phyloP scores from a whole-genome alignment of 148 eudicot genomes.

The Dianthus caryophyllus region DNA sequence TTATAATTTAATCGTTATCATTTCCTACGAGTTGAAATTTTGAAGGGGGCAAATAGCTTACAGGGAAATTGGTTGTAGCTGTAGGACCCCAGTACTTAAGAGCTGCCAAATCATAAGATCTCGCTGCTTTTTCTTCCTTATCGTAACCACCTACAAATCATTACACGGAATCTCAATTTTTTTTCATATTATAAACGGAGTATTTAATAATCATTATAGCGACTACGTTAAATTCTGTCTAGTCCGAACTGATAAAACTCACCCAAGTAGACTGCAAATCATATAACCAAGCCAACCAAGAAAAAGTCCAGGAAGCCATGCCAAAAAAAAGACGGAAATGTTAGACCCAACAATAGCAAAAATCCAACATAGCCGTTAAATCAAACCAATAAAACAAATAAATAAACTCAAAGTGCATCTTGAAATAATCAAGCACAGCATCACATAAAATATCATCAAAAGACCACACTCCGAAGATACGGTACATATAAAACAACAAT shows the following conservation, averaged over 20 bases:
- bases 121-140: constrained; percentile 97
- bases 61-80: constrained; percentile 97
- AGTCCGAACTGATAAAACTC: constrained; percentile 18
- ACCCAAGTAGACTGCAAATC: constrained; percentile 77
- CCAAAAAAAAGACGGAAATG: constrained; percentile 23
- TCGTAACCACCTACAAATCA: constrained; percentile 73
- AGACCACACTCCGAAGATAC: no score
- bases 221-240: not conserved
- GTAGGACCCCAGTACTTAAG: constrained; percentile 95
- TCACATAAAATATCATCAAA: no score
- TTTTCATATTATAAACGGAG: no score
- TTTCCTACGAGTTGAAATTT: not conserved
- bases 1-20: not conserved
- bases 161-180: not conserved
- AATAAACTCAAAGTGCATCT: not conserved
- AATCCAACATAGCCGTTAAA: not conserved
- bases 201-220: not conserved
- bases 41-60: constrained; percentile 28
- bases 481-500: no score
- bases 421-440: not conserved
- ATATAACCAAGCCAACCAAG: constrained; percentile 10
- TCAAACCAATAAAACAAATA: not conserved
- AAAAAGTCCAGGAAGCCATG: constrained; percentile 31
- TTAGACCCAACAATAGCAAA: not conserved
- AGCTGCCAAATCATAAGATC: constrained; percentile 96